Evolutionary conservation across 1,284 basidiomycete genomes (phyloP).

Genomic region (Sphagnurus paluster): DNA sequence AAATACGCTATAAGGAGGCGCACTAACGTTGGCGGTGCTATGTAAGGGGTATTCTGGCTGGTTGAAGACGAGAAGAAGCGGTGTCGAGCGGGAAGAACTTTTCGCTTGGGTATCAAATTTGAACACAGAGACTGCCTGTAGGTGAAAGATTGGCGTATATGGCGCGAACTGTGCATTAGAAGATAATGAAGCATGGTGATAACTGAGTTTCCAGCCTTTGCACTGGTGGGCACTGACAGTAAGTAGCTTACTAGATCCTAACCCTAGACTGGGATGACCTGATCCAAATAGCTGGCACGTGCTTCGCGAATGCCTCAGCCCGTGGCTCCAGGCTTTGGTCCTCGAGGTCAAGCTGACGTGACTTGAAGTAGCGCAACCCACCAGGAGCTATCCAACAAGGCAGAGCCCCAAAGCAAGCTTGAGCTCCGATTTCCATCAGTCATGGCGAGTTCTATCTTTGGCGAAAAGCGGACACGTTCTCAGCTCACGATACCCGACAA

Average conservation of each 20-base stretch:
- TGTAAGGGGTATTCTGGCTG: constrained; percentile 5
- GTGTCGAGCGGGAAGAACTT: background rate
- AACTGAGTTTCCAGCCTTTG: background rate
- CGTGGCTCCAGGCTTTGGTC: background rate
- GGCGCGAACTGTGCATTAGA: background rate
- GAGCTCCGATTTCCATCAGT: background rate
- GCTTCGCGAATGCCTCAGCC: constrained; percentile 8
- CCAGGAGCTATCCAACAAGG: constrained; percentile 4
- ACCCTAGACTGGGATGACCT: constrained; percentile 5
- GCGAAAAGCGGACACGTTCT: constrained; percentile 49
- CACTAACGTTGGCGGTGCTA: constrained; percentile 25
- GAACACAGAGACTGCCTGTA: background rate
- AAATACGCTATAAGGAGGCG: constrained; percentile 3
- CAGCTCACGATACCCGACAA: constrained; percentile 46
- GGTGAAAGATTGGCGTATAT: constrained; percentile 4
- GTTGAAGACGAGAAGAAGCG: constrained; percentile 13
- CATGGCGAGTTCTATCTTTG: constrained; percentile 30
- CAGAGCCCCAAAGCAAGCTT: background rate
- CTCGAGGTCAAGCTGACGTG: constrained; percentile 11
- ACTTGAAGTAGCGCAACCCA: constrained; percentile 15
- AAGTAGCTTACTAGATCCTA: constrained; percentile 9
- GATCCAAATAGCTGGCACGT: constrained; percentile 27
- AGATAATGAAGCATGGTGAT: constrained; percentile 14
- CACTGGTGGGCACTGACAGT: no score
- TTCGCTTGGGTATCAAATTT: background rate